phyloP scores from a whole-genome alignment of 2,329 filamentous ascomycete genomes.

The Arthroderma sp. region DNA sequence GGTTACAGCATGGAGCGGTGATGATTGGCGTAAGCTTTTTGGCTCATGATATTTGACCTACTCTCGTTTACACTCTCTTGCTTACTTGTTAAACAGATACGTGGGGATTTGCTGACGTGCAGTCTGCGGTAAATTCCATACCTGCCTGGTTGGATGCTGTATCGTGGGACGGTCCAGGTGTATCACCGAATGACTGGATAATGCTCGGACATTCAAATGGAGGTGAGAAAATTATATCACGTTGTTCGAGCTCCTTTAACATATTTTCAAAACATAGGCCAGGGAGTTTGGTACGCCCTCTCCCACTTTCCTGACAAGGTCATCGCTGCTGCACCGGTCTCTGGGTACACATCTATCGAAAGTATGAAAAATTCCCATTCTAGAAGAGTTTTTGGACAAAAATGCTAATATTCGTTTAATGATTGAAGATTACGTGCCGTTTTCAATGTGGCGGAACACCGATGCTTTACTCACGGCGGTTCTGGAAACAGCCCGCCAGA shows the following conservation, averaged over 20 bases:
- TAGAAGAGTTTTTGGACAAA: neutral
- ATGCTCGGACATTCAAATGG: conserved; percentile 48
- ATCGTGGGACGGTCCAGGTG: conserved; percentile 36
- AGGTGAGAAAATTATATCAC: conserved; percentile 19
- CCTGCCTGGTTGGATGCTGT: conserved; percentile 36
- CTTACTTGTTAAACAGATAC: conserved; percentile 21
- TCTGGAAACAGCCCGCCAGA: conserved; percentile 36
- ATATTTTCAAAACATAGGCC: conserved; percentile 21
- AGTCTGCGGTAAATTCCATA: conserved; percentile 39
- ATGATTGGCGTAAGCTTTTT: conserved; percentile 43
- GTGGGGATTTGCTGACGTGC: conserved; percentile 44
- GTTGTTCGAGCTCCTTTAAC: neutral
- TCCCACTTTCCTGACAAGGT: conserved; percentile 45
- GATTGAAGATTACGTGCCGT: conserved; percentile 41
- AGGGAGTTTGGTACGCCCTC: conserved; percentile 44
- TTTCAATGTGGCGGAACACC: conserved; percentile 41
- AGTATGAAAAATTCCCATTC: conserved; percentile 13
- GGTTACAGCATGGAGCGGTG: conserved; percentile 45
- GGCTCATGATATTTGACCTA: neutral
- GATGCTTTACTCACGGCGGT: conserved; percentile 38
- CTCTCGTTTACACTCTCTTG: neutral
- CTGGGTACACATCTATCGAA: conserved; percentile 46
- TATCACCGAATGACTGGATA: conserved; percentile 37
- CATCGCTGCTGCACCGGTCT: conserved; percentile 43
- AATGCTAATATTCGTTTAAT: conserved; percentile 4